A percentile compares a stretch with the other conserved stretches of the same genome.
phyloP scores from a whole-genome alignment of 2,329 filamentous ascomycete species.

The Talaromyces sp. region DNA sequence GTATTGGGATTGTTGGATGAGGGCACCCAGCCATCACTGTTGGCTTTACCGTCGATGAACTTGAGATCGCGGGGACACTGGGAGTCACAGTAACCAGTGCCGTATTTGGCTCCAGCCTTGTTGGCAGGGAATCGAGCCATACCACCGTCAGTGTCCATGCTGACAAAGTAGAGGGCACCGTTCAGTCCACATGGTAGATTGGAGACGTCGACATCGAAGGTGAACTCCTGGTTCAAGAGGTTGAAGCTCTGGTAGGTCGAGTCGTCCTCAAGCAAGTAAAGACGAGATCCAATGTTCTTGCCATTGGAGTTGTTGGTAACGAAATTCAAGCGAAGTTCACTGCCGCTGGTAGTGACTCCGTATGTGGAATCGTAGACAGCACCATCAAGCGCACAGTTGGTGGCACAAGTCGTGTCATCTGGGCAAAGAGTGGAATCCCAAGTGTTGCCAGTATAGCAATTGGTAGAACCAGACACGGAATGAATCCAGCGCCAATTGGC shows the following conservation, averaged over 20 bases:
- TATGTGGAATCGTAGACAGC: constrained; percentile 58
- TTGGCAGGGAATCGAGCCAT: constrained; percentile 54
- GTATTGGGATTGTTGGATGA: constrained; percentile 59
- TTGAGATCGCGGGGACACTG: constrained; percentile 59
- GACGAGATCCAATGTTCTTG: constrained; percentile 53
- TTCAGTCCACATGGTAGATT: constrained; percentile 72
- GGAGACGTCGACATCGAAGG: constrained; percentile 72
- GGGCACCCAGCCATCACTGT: constrained; percentile 57
- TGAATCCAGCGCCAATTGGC: constrained; percentile 64
- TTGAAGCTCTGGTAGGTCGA: constrained; percentile 67
- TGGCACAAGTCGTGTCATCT: constrained; percentile 53
- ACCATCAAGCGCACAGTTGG: constrained; percentile 61
- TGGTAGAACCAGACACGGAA: constrained; percentile 51
- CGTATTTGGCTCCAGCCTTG: constrained; percentile 62
- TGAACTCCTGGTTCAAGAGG: constrained; percentile 69
- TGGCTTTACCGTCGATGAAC: constrained; percentile 53
- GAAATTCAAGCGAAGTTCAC: constrained; percentile 53
- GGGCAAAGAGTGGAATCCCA: constrained; percentile 55
- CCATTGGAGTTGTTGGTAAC: constrained; percentile 39
- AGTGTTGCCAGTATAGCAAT: constrained; percentile 61
- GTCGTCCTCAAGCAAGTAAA: constrained; percentile 66
- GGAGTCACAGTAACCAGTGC: constrained; percentile 66
- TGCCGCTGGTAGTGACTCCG: constrained; percentile 55
- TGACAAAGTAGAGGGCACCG: constrained; percentile 68
- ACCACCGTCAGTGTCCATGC: constrained; percentile 66